Percentiles rank a stretch among this genome's conserved stretches.
These are phyloP conservation scores for Aegilops umbellulata DNA, from an alignment of 176 grass and related monocot genomes.

Conservation along the genomic window DNA sequence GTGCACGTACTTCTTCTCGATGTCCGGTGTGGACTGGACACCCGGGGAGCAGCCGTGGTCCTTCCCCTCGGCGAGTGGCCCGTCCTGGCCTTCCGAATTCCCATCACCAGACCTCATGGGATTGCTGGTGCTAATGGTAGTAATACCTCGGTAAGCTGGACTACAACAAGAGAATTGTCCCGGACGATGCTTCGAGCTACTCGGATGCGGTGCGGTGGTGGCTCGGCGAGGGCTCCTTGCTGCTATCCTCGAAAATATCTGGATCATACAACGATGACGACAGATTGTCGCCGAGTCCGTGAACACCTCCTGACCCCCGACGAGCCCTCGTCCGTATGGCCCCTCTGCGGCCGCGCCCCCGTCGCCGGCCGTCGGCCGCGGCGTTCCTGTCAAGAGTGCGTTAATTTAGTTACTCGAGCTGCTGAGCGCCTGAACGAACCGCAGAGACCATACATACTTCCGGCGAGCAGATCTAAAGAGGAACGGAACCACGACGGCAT, in stretches of 20 bases:
- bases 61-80: not conserved
- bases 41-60: conserved; percentile 22
- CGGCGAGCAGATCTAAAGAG: not conserved
- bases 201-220: not conserved
- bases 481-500: not conserved
- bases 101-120: conserved; percentile 18
- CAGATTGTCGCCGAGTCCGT: not conserved
- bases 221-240: not conserved
- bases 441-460: not conserved
- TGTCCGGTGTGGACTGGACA: conserved; percentile 75
- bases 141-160: not conserved
- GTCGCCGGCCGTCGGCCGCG: not conserved
- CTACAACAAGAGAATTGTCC: not conserved
- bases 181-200: not conserved
- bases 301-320: not conserved
- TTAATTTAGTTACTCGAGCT: not conserved
- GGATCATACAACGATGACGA: conserved; percentile 27
- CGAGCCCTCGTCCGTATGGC: no score
- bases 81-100: not conserved
- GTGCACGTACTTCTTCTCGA: conserved; percentile 90
- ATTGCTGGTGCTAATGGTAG: not conserved
- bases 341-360: not conserved
- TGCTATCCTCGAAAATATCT: conserved; percentile 21
- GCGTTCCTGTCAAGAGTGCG: not conserved
- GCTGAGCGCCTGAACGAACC: not conserved